These are phyloP conservation scores for Massospora cicadina DNA, from an alignment of 371 early-diverging fungal species.

Conservation along the genomic window DNA sequence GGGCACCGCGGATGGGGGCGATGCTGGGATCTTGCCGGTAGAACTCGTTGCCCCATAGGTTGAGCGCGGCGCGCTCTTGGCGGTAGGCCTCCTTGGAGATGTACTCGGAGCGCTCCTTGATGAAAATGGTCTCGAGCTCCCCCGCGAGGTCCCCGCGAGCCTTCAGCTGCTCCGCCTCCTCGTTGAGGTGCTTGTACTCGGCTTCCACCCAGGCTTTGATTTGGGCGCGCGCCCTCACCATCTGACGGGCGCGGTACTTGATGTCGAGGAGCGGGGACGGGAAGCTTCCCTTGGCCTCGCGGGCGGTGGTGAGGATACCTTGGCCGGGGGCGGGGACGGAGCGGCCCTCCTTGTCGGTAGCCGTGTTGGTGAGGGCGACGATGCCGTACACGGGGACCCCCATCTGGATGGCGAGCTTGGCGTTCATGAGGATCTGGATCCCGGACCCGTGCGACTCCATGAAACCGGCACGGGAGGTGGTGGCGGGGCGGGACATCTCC, in stretches of 20 bases:
- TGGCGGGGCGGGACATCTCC: slow-evolving; percentile 86
- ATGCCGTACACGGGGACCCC: slow-evolving; percentile 91
- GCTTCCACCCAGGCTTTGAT: slow-evolving; percentile 73
- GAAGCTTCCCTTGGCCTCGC: slow-evolving; percentile 45
- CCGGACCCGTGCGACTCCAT: slow-evolving; percentile 92
- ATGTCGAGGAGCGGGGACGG: slow-evolving; percentile 66
- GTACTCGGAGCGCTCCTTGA: slow-evolving; percentile 59
- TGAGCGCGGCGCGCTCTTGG: no score
- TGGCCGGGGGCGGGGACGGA: slow-evolving; percentile 92
- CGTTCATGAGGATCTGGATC: slow-evolving; percentile 80
- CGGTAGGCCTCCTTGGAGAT: no score
- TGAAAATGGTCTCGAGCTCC: no score
- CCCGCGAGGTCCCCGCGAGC: slow-evolving; percentile 30
- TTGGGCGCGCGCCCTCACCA: slow-evolving; percentile 56
- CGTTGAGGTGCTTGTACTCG: no score
- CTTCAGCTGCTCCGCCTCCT: slow-evolving; percentile 52
- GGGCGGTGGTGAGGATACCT: slow-evolving; percentile 87
- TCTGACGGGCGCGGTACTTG: slow-evolving; percentile 77
- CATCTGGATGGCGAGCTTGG: slow-evolving; percentile 78
- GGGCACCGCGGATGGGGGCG: slow-evolving; percentile 81
- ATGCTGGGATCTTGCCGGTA: no score
- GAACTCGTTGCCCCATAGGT: no score
- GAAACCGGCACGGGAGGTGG: slow-evolving; percentile 85
- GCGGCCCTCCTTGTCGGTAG: slow-evolving; percentile 92
- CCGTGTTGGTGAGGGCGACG: slow-evolving; percentile 80